Percentiles rank a stretch among this genome's conserved stretches.
Evolutionary conservation across 2,329 filamentous ascomycete species (phyloP).

Genomic region (Penicillium oxalicum): DNA sequence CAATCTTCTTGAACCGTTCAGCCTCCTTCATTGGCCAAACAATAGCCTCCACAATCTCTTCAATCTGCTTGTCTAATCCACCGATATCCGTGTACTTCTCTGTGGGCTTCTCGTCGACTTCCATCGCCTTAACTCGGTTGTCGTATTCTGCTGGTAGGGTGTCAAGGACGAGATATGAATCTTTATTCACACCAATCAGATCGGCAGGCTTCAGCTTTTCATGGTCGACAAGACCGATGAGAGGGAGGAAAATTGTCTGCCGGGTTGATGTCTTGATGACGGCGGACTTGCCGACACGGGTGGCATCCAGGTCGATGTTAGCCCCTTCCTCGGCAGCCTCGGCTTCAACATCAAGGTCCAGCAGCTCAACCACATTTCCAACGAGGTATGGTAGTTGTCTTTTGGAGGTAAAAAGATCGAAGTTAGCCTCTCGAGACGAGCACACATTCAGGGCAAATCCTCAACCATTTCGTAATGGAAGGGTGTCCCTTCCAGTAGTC

Average conservation of each 20-base stretch:
- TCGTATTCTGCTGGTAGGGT: slow-evolving; percentile 97
- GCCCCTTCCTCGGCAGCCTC: slow-evolving; percentile 96
- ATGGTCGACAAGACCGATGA: slow-evolving; percentile 94
- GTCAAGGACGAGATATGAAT: slow-evolving; percentile 94
- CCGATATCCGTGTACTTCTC: slow-evolving; percentile 99
- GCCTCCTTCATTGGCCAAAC: slow-evolving; percentile 99
- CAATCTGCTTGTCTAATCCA: slow-evolving; percentile 96
- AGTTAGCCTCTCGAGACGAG: slow-evolving; percentile 12
- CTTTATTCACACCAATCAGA: slow-evolving; percentile 97
- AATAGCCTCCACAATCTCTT: slow-evolving; percentile 95
- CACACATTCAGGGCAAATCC: neutral
- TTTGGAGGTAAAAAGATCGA: slow-evolving; percentile 3
- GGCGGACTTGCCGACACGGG: slow-evolving; percentile 91
- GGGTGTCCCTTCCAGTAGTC: neutral
- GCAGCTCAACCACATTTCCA: slow-evolving; percentile 93
- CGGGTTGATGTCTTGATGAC: slow-evolving; percentile 99
- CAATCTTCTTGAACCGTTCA: slow-evolving; percentile 98
- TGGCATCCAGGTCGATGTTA: slow-evolving; percentile 97
- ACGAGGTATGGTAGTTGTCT: slow-evolving; percentile 98
- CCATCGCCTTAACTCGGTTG: slow-evolving; percentile 98
- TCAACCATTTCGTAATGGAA: slow-evolving; percentile 13
- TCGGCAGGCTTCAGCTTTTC: slow-evolving; percentile 92
- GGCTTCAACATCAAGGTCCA: slow-evolving; percentile 91
- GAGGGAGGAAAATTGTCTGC: slow-evolving; percentile 95
- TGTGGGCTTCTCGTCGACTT: slow-evolving; percentile 98